Evolutionary conservation across 2,329 filamentous ascomycete genomes (phyloP), one percentile per base, ranked within the genome.

Genomic region (Coniochaeta ligniaria): DNA sequence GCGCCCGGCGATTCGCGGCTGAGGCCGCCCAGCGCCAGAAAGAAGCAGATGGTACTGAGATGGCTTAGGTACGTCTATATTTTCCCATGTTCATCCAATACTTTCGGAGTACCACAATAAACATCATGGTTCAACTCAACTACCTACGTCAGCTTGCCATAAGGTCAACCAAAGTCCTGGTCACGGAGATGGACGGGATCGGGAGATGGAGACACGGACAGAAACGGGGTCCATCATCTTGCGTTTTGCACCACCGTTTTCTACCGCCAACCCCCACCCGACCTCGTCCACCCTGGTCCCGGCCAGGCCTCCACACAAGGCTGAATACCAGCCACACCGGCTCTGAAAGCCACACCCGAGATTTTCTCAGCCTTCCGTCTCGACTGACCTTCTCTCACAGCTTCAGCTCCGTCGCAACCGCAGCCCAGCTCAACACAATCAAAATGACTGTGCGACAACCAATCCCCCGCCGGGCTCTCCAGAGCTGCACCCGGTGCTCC

Each of bases 1-100:
- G 65, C 17, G 63, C 71, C 57, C 50, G 60, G 6, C 12, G 28
- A 6, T 72, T 74, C 63, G 69, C 67, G 2, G 52, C 55, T 17
- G 31, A 59, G 1, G 68, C 73, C 64, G 36, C 47, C 63, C 58
- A 59, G 9, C 38, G 59, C 61, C 61, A 52, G 47, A 67, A 61
- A 60, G 60, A 61, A 36, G 64, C 66, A 36, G 57, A 64, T n/a
- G 17, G 62, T 28, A 59, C 47, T 28, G 47, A 52, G 47, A 52
- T 52, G 47, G 47, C 47, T 12, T 52, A 52, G 22, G 16, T 41
- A n/a, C 9, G 16, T 41, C 16, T 36, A 31, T 31, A 9, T 31
- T 9, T 31, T 31, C 9, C 28, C 9, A n/a, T n/a, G n/a, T n/a
- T n/a, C n/a, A n/a, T n/a, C n/a, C n/a, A n/a, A n/a, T n/a, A n/a